Evolutionary conservation across 1,139 yeast genomes (phyloP), one percentile per base, ranked within the genome.

Genomic region (Hyphopichia pseudoburtonii): DNA sequence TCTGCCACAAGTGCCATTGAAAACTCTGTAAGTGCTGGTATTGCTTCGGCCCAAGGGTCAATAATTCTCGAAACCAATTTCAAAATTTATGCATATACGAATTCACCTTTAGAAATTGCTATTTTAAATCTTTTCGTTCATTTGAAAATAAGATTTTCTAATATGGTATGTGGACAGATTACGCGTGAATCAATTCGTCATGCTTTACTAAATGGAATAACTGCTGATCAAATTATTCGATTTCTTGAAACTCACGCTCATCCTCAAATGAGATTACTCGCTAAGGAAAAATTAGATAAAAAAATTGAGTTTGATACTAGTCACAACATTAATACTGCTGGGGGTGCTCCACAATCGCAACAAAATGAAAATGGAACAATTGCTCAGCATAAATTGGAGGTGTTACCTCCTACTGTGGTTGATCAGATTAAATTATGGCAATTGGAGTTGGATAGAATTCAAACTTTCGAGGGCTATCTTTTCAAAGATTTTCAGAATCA

Each of bases 401-500:
- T 89, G 14, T 64, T 92, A 10, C 98, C 97, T 3, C 96, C 97
- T 0, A 94, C 96, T 1, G 96, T 92, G 7, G 89, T 88, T 1
- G 99, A 92, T 62, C 99, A 92, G 58, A 87, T 92, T 48, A 83
- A 82, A 54, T 70, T 92, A 39, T 92, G 99, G 99, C 98, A 92
- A 64, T 70, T 92, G 45, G 99, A 92, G 56, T 66, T 90, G 67
- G 98, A 92, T 57, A 77, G 99, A 62, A 86, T 92, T 45, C 83
- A 86, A 52, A 80, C 95, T 1, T 86, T 82, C 38, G 89, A 84
- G 28, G 99, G 99, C 0, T 90, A 84, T 45, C 62, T 92, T 36
- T 92, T 87, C 62, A 84, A 88, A 39, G 97, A 90, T 52, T 92
- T 92, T 57, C 71, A 82, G 18, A 83, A 74, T 44, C 85, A 78